Evolutionary conservation across 2,329 filamentous ascomycete species (phyloP).

Genomic region (Neofusicoccum kwambonambiense): DNA sequence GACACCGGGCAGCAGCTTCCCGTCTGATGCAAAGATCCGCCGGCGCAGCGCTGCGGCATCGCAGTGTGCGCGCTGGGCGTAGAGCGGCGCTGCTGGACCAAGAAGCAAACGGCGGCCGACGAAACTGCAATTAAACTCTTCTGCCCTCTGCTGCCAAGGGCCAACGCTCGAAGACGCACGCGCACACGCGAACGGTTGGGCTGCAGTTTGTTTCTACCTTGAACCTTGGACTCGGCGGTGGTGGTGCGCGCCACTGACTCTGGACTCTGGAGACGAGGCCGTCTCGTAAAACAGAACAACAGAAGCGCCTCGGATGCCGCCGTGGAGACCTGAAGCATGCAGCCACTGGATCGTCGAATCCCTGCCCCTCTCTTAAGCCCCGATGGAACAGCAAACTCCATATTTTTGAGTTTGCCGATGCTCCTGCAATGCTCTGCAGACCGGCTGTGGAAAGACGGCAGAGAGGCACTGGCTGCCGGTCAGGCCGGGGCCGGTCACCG

Average conservation of each 20-base stretch:
- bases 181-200: not conserved
- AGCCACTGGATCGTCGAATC: not conserved
- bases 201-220: not conserved
- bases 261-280: not conserved
- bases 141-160: not conserved
- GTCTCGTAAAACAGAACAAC: not conserved
- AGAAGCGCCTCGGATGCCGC: not conserved
- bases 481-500: too few species aligned
- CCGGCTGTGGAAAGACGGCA: not conserved
- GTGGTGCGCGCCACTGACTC: not conserved
- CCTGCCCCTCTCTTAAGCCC: too few species aligned
- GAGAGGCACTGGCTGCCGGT: too few species aligned
- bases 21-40: not conserved
- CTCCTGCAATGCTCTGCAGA: not conserved
- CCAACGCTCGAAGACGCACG: not conserved
- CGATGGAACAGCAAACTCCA: not conserved
- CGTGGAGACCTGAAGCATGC: not conserved
- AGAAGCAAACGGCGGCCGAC: not conserved
- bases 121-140: constrained; percentile 10
- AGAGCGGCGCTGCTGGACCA: not conserved
- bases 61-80: not conserved
- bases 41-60: not conserved
- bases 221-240: constrained; percentile 2
- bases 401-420: too few species aligned
- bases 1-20: constrained; percentile 5